Evolutionary conservation across 768 basidiomycete species (phyloP), one percentile per base, ranked within the genome.

Genomic region (Lactarius quietus): DNA sequence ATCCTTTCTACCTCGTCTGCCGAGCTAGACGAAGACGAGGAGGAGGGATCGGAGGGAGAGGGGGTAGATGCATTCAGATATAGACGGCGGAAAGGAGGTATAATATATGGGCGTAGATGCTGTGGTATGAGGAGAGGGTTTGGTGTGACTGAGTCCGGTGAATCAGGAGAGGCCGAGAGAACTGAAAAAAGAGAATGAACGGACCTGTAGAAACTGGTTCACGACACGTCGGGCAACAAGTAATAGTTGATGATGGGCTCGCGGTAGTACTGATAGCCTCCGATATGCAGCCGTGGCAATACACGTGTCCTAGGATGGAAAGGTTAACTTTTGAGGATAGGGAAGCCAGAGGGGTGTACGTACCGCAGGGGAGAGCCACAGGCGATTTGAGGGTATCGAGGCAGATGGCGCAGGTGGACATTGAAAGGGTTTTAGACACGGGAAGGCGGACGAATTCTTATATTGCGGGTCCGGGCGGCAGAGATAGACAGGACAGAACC

Each of bases 381-480:
- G 69, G 69, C 15, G 35, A 41, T 8, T 57, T 69, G 18, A 65
- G 56, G 6, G 29, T 20, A 29, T 65, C 69, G 23, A 70, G 63
- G 38, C 69, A 70, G 63, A 70, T 63, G 41, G 67, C 43, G 36
- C 69, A 70, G 38, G 57, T 10, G 20, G 67, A 62, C 69, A 69
- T 69, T 20, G 45, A 14, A 51, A 51, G 56, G 29, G 28, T 53
- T 51, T 29, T 20, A 41, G 36, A 45, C 45, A 53, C 39, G 38
- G 60, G 10, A 48, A 3, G 41, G 23, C 35, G 12, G 28, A 33
- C 20, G 17, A 59, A 29, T 38, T 35, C 38, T 59, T 55, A 56
- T 63, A 63, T 36, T 23, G 41, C 55, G 62, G 54, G 55, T 26
- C 23, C 14, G 54, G 9, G 45, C 55, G 61, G 61, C 54, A 62